phyloP scores from a whole-genome alignment of 2,329 filamentous ascomycete species.

The Zymoseptoria tritici region DNA sequence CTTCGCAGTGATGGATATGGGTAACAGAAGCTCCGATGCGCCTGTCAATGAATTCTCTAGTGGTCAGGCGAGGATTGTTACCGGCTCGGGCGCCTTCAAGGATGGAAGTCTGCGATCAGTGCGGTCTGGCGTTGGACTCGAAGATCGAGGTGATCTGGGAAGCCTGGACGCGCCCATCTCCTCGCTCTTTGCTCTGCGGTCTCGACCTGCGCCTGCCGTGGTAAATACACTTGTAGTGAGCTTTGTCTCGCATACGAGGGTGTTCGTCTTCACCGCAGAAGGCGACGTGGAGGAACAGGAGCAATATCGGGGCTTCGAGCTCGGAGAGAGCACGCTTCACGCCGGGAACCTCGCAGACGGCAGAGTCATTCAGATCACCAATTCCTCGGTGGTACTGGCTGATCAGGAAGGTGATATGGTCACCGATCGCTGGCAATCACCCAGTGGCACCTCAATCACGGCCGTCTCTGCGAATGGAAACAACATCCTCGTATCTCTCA shows the following conservation, averaged over 20 bases:
- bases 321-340: conserved; percentile 66
- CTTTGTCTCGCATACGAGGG: conserved; percentile 73
- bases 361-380: conserved; percentile 69
- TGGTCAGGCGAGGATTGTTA: conserved; percentile 86
- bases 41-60: conserved; percentile 88
- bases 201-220: conserved; percentile 61
- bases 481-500: conserved; percentile 64
- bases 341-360: conserved; percentile 55
- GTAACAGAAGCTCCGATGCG: conserved; percentile 69
- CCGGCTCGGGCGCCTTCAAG: conserved; percentile 81
- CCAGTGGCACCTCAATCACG: conserved; percentile 54
- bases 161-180: conserved; percentile 50
- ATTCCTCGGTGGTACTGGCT: conserved; percentile 53
- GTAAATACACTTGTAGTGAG: conserved; percentile 71
- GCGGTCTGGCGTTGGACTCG: conserved; percentile 84
- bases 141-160: conserved; percentile 59
- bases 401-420: conserved; percentile 50
- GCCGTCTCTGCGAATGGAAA: conserved; percentile 67
- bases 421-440: conserved; percentile 53
- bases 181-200: conserved; percentile 49
- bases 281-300: conserved; percentile 83
- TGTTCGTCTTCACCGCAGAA: conserved; percentile 66
- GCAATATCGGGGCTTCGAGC: conserved; percentile 60
- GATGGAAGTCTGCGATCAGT: conserved; percentile 86
- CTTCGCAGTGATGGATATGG: conserved; percentile 94